Conservation (phyloP, 2,329 filamentous ascomycete genomes). For the Penicillium sp. region DNA sequence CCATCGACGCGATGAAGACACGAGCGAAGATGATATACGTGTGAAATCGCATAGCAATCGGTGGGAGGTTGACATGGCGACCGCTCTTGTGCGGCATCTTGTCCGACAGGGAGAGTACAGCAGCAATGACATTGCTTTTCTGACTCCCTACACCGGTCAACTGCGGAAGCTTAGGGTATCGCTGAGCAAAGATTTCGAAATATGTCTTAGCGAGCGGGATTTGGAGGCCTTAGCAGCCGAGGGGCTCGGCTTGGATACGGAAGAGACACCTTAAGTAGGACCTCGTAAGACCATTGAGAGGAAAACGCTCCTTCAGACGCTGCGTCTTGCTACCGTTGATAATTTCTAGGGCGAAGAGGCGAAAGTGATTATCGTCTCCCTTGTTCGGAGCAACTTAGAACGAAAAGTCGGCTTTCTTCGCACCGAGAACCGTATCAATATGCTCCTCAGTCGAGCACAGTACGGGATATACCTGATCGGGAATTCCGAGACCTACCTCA, state of each 20-base stretch:
- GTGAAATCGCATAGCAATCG: conserved; percentile 15
- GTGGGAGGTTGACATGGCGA: conserved; percentile 20
- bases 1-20: conserved; percentile 12
- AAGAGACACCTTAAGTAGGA: neutral
- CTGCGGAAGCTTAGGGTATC: conserved; percentile 12
- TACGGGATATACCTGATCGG: conserved; percentile 12
- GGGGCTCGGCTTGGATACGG: neutral
- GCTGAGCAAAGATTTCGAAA: conserved; percentile 1
- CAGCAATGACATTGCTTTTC: conserved; percentile 18
- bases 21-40: conserved; percentile 1
- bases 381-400: conserved; percentile 62
- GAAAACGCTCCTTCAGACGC: conserved; percentile 10
- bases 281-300: neutral
- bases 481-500: conserved; percentile 8
- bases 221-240: conserved; percentile 4
- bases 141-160: conserved; percentile 20
- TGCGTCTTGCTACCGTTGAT: conserved; percentile 57
- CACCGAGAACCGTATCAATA: conserved; percentile 62
- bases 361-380: conserved; percentile 61
- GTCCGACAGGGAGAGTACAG: conserved; percentile 20
- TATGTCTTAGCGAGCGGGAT: conserved; percentile 8
- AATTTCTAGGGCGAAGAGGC: conserved; percentile 73
- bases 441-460: conserved; percentile 49
- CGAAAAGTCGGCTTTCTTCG: conserved; percentile 59
- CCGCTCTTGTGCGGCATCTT: conserved; percentile 20